Base-by-base conservation (phyloP, 768 basidiomycete species). In the Lactifluus subvellereus region DNA sequence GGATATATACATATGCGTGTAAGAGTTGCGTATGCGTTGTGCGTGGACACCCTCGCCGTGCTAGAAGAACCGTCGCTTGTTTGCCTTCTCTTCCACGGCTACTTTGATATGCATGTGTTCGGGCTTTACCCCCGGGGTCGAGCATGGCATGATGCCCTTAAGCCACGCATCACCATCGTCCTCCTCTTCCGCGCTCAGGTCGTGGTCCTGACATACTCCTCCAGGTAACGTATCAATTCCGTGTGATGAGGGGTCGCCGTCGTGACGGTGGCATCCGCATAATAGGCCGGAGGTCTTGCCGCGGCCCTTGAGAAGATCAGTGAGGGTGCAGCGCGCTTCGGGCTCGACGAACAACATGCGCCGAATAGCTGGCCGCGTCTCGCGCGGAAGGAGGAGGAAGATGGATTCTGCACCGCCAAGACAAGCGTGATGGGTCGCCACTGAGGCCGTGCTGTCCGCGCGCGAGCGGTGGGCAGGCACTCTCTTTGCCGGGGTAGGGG, bases 271-370 rank as follows among this genome's bases (percentile, higher is more conserved):
- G 72, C 94, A 97, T 18, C 86, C 84, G 71, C 94, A 97, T 53
- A 94, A 79, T 62, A 96, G 77, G 30, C 85, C 87, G 63, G 82
- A 82, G 30, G 84, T 82, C 71, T 88, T 89, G 58, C 89, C 88
- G 54, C 77, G 78, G 32, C 94, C 94, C 71, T 88, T 86, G 56
- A 98, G 80, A 54, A 99, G 75, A 72, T 98, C 94, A 11, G 92
- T 89, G 60, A 99, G 82, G 33, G 97, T 98, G 72, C 94, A 96
- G 45, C 97, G 86, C 53, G 87, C 84, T 18, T 82, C 77, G 4
- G 96, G 91, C 71, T 98, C 96, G 53, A 98, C 84, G 69, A 85
- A 87, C 68, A 99, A 79, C 97, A 99, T 99, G 58, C 94, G 84
- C 62, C 93, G 89, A 63, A 99, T 81, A 14, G 90, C 92, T 7